phyloP scores from a whole-genome alignment of 768 basidiomycete species.

The Lentinula boryana region DNA sequence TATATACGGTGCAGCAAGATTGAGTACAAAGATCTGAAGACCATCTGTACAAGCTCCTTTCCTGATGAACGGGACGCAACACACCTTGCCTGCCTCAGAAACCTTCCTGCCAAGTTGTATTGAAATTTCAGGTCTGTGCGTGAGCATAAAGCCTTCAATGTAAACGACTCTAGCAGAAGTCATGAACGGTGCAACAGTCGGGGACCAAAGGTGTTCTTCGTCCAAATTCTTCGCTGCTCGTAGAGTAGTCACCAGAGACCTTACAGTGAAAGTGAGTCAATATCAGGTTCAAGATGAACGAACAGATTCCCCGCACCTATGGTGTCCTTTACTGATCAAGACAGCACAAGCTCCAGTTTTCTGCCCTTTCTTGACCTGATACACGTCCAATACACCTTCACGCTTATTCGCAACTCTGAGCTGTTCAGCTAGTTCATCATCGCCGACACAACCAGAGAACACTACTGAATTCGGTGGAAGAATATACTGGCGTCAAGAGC shows the following conservation, averaged over 20 bases:
- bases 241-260: conserved; percentile 67
- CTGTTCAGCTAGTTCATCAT: conserved; percentile 62
- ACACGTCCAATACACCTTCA: conserved; percentile 62
- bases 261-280: conserved; percentile 15
- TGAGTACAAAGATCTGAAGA: conserved; percentile 55
- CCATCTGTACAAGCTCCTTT: not conserved
- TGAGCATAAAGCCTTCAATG: conserved; percentile 76
- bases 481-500: conserved; percentile 46
- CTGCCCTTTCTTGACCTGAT: conserved; percentile 57
- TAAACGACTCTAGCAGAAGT: conserved; percentile 59
- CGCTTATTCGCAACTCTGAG: conserved; percentile 60
- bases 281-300: not conserved
- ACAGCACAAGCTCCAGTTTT: conserved; percentile 78
- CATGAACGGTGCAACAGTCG: conserved; percentile 49
- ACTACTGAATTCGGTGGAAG: conserved; percentile 64
- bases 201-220: conserved; percentile 49
- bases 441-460: conserved; percentile 68
- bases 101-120: conserved; percentile 56
- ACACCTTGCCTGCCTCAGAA: conserved; percentile 48
- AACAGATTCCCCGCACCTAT: conserved; percentile 37
- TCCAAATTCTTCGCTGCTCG: conserved; percentile 67
- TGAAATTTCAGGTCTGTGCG: conserved; percentile 57
- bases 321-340: conserved; percentile 56
- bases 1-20: conserved; percentile 78
- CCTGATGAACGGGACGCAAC: conserved; percentile 3